Evolutionary conservation across 768 basidiomycete genomes (phyloP).

Genomic region (Macrolepiota dolichaula): DNA sequence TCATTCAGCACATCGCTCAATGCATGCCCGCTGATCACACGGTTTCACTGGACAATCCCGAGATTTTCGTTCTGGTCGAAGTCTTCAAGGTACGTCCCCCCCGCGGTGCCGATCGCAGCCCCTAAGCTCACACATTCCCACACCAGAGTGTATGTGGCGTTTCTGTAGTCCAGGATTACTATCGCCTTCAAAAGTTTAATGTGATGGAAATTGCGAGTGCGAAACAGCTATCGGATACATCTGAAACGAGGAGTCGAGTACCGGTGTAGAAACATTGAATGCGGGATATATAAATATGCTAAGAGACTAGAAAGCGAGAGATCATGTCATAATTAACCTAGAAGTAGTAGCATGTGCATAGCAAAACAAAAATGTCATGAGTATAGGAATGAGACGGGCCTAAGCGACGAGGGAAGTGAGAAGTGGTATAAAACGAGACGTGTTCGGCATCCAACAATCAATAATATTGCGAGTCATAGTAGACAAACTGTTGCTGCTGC

Average conservation of each 20-base stretch:
- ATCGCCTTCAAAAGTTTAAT: conserved; percentile 72
- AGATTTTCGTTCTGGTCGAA: conserved; percentile 75
- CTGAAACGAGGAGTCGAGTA: not conserved
- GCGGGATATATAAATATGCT: not conserved
- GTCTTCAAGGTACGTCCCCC: conserved; percentile 78
- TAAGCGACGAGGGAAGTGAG: too few species aligned
- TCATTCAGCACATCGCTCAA: conserved; percentile 68
- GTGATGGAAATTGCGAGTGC: conserved; percentile 66
- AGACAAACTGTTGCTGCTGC: conserved; percentile 5
- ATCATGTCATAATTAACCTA: not conserved
- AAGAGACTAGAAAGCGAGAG: not conserved
- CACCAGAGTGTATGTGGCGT: conserved; percentile 71
- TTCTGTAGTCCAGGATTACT: conserved; percentile 71
- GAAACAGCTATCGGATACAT: conserved; percentile 26
- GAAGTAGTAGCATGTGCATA: not conserved
- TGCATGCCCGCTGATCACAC: conserved; percentile 66
- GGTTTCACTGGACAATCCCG: conserved; percentile 66
- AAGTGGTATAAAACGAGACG: not conserved
- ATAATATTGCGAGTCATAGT: conserved; percentile 9
- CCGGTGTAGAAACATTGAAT: not conserved
- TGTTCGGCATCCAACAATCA: not conserved
- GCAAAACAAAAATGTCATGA: not conserved
- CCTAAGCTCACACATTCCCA: not conserved
- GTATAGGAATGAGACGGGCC: too few species aligned
- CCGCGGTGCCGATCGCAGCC: conserved; percentile 11